These are phyloP conservation scores for Rhizopus stolonifer DNA, from an alignment of 371 early-diverging fungal genomes.

Conservation along the genomic window DNA sequence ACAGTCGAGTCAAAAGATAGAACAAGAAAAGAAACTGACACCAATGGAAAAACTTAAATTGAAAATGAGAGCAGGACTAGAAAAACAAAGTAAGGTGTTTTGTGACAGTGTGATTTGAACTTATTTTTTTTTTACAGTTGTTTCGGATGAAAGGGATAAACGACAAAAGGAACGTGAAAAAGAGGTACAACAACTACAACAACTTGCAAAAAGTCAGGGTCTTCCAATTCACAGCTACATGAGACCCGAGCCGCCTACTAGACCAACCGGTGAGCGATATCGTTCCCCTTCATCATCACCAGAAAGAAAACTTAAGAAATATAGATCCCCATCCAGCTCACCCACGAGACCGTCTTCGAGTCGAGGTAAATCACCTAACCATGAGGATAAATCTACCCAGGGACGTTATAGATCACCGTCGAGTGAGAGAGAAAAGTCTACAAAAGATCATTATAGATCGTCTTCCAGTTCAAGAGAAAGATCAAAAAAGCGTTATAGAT, in stretches of 20 bases:
- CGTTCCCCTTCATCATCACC: conserved; percentile 6
- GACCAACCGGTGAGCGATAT: conserved; percentile 9
- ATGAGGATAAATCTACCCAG: background rate
- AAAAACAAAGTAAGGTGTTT: conserved; percentile 41
- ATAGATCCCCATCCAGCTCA: conserved; percentile 11
- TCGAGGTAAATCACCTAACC: background rate
- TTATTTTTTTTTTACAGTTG: conserved; percentile 21
- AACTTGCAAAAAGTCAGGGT: conserved; percentile 19
- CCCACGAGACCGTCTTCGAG: background rate
- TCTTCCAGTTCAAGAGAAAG: conserved; percentile 5
- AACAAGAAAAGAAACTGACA: conserved; percentile 38
- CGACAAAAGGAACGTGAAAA: conserved; percentile 31
- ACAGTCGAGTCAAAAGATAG: conserved; percentile 1
- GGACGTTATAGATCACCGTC: conserved; percentile 12
- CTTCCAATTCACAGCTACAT: conserved; percentile 20
- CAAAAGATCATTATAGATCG: conserved; percentile 9
- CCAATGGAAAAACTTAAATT: conserved; percentile 53
- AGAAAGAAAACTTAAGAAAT: background rate
- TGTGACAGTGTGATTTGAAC: background rate
- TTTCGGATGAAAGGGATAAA: conserved; percentile 31
- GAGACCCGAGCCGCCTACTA: conserved; percentile 21
- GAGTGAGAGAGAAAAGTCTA: background rate
- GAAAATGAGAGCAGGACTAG: conserved; percentile 50
- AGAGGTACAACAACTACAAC: conserved; percentile 29
- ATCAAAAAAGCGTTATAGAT: background rate